These are phyloP conservation scores for Afroboletus lepidellus DNA, from an alignment of 1,284 basidiomycete species.

Conservation along the genomic window DNA sequence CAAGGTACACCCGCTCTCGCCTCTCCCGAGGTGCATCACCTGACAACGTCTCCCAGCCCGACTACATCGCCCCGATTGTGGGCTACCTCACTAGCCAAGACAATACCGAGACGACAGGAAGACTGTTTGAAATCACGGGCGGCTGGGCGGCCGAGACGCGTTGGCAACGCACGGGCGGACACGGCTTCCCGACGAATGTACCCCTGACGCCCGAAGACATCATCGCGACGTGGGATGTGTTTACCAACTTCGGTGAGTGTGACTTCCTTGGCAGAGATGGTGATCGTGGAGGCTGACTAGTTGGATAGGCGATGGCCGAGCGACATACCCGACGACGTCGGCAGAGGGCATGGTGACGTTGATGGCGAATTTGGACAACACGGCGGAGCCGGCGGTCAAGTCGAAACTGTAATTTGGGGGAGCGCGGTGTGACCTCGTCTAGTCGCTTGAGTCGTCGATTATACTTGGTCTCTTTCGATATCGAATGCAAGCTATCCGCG, in stretches of 20 bases:
- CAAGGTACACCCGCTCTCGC: constrained; percentile 51
- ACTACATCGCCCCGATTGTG: constrained; percentile 89
- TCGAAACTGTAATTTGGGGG: constrained; percentile 43
- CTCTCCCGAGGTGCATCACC: neutral
- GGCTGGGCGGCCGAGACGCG: constrained; percentile 93
- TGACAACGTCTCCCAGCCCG: constrained; percentile 55
- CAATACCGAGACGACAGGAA: constrained; percentile 74
- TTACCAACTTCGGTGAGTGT: constrained; percentile 78
- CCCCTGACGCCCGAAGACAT: constrained; percentile 79
- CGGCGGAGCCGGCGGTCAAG: constrained; percentile 40
- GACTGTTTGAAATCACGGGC: constrained; percentile 86
- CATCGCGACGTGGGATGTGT: constrained; percentile 72
- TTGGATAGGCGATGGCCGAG: constrained; percentile 63
- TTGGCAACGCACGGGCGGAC: constrained; percentile 90
- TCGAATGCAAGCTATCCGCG: neutral
- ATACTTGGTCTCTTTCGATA: neutral
- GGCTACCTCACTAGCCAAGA: constrained; percentile 88
- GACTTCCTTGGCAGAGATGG: too few relatives aligned
- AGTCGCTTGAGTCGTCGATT: neutral
- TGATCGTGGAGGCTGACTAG: constrained; percentile 1
- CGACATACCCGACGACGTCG: constrained; percentile 74
- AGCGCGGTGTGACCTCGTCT: neutral
- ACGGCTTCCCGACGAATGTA: constrained; percentile 82
- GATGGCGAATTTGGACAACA: constrained; percentile 80
- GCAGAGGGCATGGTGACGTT: constrained; percentile 77